Percentiles rank a stretch among this genome's conserved stretches.
phyloP scores from a whole-genome alignment of 306 rosid species.

The Mucuna pruriens region DNA sequence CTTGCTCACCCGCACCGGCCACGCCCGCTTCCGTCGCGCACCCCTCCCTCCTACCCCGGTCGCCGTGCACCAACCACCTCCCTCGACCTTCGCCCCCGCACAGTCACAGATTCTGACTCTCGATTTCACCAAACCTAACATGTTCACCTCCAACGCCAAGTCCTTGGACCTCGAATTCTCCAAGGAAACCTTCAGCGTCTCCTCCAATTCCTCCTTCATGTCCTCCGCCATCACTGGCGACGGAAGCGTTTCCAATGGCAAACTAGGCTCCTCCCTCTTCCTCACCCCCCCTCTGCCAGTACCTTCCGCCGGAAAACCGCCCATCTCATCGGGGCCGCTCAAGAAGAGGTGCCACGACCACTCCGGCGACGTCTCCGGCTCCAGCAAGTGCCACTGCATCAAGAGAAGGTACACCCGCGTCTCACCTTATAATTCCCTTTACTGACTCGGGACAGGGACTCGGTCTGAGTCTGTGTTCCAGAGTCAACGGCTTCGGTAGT shows the following conservation, averaged over 20 bases:
- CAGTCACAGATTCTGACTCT: slow-evolving; percentile 73
- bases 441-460: neutral
- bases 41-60: slow-evolving; percentile 45
- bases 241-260: slow-evolving; percentile 86
- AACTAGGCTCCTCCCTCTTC: slow-evolving; percentile 72
- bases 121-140: slow-evolving; percentile 72
- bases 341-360: slow-evolving; percentile 83
- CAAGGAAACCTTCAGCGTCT: slow-evolving; percentile 72
- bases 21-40: slow-evolving; percentile 92
- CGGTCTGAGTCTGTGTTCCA: neutral
- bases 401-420: slow-evolving; percentile 70
- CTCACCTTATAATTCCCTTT: neutral
- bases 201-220: slow-evolving; percentile 85
- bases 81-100: slow-evolving; percentile 37
- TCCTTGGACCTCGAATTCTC: slow-evolving; percentile 64
- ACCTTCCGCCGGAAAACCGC: slow-evolving; percentile 67
- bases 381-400: slow-evolving; percentile 84
- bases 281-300: slow-evolving; percentile 49
- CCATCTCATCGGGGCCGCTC: slow-evolving; percentile 47
- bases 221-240: slow-evolving; percentile 92
- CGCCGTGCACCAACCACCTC: slow-evolving; percentile 6
- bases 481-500: slow-evolving; percentile 58
- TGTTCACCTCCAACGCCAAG: slow-evolving; percentile 38
- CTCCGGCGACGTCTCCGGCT: slow-evolving; percentile 64
- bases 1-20: slow-evolving; percentile 79